These are phyloP conservation scores for Gonapodya prolifera DNA, from an alignment of 192 early-diverging fungal species.

Conservation along the genomic window DNA sequence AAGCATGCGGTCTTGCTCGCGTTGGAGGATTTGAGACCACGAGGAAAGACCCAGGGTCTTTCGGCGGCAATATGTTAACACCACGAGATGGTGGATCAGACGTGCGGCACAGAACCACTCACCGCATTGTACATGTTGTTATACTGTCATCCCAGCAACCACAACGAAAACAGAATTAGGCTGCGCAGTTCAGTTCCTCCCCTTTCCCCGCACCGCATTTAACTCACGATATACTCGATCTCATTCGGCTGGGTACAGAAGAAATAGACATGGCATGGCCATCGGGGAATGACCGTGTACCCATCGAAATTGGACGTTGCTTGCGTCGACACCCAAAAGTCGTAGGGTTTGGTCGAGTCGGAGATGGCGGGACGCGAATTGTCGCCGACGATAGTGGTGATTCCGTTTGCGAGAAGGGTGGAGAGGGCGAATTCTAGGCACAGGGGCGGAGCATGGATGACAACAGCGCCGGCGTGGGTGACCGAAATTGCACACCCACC, in stretches of 20 bases:
- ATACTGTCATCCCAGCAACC: too few species aligned
- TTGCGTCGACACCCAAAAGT: neutral
- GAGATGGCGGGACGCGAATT: conserved; percentile 5
- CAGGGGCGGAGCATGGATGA: neutral
- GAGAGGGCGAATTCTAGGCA: neutral
- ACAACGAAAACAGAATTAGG: too few species aligned
- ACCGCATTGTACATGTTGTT: neutral
- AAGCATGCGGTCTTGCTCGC: neutral
- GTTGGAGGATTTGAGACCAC: neutral
- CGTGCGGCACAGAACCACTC: neutral
- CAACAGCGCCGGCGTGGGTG: neutral
- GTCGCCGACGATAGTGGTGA: conserved; percentile 1
- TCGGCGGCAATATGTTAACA: neutral
- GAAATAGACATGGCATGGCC: neutral
- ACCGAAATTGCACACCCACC: neutral
- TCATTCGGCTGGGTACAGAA: neutral
- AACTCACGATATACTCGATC: neutral
- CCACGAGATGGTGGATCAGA: neutral
- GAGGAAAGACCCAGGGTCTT: neutral
- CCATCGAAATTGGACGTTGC: neutral
- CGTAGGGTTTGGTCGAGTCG: neutral
- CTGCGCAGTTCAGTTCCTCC: too few species aligned
- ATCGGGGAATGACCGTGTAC: conserved; percentile 5
- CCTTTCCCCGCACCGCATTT: too few species aligned
- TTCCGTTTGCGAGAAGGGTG: neutral